Conservation (phyloP, 2,329 filamentous ascomycete species). For the Diaporthe vaccinii region DNA sequence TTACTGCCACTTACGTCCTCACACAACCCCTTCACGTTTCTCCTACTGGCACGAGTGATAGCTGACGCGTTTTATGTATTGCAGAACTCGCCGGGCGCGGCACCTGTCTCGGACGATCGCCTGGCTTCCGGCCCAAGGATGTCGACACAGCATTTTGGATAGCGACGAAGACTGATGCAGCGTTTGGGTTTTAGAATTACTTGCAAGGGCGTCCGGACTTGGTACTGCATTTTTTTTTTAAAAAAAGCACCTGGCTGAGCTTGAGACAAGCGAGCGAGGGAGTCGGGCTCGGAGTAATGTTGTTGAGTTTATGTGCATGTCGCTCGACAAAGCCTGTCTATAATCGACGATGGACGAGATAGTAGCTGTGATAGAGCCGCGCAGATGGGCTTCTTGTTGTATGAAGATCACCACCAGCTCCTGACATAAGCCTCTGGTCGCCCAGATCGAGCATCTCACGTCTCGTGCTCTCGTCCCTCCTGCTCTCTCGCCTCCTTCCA, state of each 20-base stretch:
- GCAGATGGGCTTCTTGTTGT: neutral
- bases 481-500: neutral
- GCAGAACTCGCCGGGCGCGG: conserved; percentile 48
- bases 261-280: neutral
- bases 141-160: conserved; percentile 50
- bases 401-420: neutral
- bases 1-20: neutral
- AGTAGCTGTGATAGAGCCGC: neutral
- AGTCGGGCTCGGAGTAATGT: neutral
- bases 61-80: conserved; percentile 4
- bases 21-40: neutral
- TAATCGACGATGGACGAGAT: neutral
- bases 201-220: neutral
- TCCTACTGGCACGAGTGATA: neutral
- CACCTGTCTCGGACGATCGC: conserved; percentile 50
- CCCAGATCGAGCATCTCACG: neutral
- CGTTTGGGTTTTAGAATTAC: neutral
- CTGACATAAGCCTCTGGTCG: neutral
- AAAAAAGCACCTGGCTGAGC: neutral
- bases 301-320: neutral
- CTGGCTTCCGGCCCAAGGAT: conserved; percentile 48
- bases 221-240: too few relatives aligned
- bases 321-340: neutral
- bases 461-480: neutral
- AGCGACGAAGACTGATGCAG: conserved; percentile 26